A percentile compares a stretch with the other conserved stretches of the same genome.
phyloP scores from a whole-genome alignment of 2,329 filamentous ascomycete species.

The Coniochaeta sp. region DNA sequence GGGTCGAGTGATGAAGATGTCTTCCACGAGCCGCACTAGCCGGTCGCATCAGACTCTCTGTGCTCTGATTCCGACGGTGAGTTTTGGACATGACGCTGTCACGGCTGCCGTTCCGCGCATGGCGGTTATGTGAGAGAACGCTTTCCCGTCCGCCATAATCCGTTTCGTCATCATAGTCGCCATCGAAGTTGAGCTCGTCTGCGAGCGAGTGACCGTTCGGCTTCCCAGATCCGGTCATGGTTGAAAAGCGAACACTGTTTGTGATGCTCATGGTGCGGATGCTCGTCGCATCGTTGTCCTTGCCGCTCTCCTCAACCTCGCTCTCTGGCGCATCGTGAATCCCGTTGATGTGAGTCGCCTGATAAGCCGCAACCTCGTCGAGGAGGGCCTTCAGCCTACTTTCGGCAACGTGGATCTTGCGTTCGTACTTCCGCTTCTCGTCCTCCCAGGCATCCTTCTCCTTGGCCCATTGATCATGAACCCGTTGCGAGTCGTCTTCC shows the following conservation, averaged over 20 bases:
- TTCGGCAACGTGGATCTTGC: slow-evolving; percentile 84
- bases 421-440: slow-evolving; percentile 74
- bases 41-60: slow-evolving; percentile 48
- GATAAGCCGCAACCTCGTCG: slow-evolving; percentile 72
- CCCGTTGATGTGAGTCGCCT: slow-evolving; percentile 42
- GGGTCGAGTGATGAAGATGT: slow-evolving; percentile 44
- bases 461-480: slow-evolving; percentile 72
- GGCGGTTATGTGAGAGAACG: slow-evolving; percentile 42
- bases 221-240: slow-evolving; percentile 53
- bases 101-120: slow-evolving; percentile 47
- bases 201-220: slow-evolving; percentile 69
- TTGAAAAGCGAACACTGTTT: slow-evolving; percentile 66
- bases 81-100: slow-evolving; percentile 44
- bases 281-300: slow-evolving; percentile 66
- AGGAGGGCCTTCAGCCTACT: slow-evolving; percentile 75
- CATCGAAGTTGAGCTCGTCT: slow-evolving; percentile 83
- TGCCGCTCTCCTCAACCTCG: slow-evolving; percentile 53
- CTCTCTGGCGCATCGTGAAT: slow-evolving; percentile 36
- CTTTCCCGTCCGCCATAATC: slow-evolving; percentile 65
- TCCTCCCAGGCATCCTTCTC: slow-evolving; percentile 83
- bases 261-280: slow-evolving; percentile 67
- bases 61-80: slow-evolving; percentile 50
- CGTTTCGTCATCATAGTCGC: slow-evolving; percentile 65
- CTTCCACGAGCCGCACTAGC: slow-evolving; percentile 47
- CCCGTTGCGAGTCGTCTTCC: slow-evolving; percentile 74